Percentiles rank a stretch among this genome's conserved stretches.
Conservation (phyloP, 2,329 filamentous ascomycete genomes). For the Monascus ruber region DNA sequence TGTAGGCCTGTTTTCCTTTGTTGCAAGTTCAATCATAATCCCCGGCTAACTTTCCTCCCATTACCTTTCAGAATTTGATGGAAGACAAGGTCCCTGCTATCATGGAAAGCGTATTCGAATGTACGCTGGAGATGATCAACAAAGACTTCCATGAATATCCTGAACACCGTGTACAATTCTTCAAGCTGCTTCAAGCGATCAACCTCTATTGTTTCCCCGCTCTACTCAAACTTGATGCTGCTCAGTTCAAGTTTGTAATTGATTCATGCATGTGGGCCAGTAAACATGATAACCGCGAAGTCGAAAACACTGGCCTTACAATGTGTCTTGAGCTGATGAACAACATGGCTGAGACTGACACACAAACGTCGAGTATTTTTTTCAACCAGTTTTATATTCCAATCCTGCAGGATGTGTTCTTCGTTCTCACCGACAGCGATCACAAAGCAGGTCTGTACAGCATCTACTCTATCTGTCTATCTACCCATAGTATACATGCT, state of each 20-base stretch:
- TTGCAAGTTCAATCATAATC: conserved; percentile 1
- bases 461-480: neutral
- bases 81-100: conserved; percentile 95
- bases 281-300: conserved; percentile 98
- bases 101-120: conserved; percentile 98
- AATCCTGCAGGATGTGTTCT: conserved; percentile 96
- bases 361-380: conserved; percentile 78
- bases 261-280: conserved; percentile 99
- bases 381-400: conserved; percentile 96
- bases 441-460: conserved; percentile 66
- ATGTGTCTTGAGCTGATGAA: conserved; percentile 97
- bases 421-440: conserved; percentile 91
- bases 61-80: conserved; percentile 62
- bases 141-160: conserved; percentile 99
- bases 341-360: conserved; percentile 90
- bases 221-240: conserved; percentile 82
- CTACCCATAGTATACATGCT: neutral
- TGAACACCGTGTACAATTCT: conserved; percentile 98
- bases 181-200: conserved; percentile 90
- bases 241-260: conserved; percentile 98
- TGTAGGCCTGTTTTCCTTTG: conserved; percentile 47
- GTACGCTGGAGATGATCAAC: conserved; percentile 99
- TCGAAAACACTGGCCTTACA: conserved; percentile 88
- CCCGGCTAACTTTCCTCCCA: conserved; percentile 18
- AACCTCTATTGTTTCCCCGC: conserved; percentile 96